Percentiles rank a stretch among this genome's conserved stretches.
These are phyloP conservation scores for Rhododendron ferrugineum DNA, from an alignment of 148 eudicot genomes.

Conservation along the genomic window DNA sequence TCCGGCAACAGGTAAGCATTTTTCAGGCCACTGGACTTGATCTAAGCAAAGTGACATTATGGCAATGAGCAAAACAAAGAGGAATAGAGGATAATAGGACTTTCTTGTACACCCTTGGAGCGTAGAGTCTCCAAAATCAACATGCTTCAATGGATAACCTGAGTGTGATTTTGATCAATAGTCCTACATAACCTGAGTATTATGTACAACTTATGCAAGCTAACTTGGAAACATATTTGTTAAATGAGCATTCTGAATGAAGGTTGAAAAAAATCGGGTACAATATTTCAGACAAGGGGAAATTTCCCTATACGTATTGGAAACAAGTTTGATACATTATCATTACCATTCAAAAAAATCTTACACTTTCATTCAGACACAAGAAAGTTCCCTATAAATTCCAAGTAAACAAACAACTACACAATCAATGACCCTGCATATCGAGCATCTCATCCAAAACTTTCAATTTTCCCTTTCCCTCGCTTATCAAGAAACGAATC, in stretches of 20 bases:
- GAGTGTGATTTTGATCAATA: too few species aligned
- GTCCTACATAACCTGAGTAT: neutral
- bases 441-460: conserved; percentile 84
- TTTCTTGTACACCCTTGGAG: too few species aligned
- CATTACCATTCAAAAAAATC: neutral
- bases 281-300: neutral
- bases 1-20: too few species aligned
- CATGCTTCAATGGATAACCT: too few species aligned
- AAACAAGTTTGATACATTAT: neutral
- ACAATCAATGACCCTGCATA: conserved; percentile 72
- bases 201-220: neutral
- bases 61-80: too few species aligned
- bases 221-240: neutral
- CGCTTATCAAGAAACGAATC: conserved; percentile 70
- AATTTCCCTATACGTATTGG: neutral
- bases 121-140: too few species aligned
- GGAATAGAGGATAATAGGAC: too few species aligned
- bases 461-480: conserved; percentile 66
- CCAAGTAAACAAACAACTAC: neutral
- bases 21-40: too few species aligned
- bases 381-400: neutral
- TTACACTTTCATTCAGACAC: neutral
- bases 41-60: too few species aligned
- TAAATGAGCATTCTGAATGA: neutral
- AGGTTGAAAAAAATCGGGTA: neutral